Conservation (phyloP, 2,329 filamentous ascomycete species). For the Blastomyces silverae region DNA sequence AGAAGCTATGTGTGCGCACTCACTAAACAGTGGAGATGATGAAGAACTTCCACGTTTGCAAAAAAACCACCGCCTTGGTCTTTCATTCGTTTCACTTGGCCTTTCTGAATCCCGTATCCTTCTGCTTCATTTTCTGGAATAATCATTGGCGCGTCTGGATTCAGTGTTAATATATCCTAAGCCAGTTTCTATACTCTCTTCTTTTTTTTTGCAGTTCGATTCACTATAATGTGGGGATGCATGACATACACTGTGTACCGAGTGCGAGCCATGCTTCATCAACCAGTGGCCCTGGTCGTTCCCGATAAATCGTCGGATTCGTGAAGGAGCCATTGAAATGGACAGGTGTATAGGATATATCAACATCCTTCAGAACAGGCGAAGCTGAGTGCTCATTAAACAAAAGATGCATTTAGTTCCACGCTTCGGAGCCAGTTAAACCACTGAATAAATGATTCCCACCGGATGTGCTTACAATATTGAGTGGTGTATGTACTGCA, state of each 20-base stretch:
- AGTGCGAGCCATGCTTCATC: constrained; percentile 53
- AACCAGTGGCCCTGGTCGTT: constrained; percentile 46
- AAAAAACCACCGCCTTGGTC: constrained; percentile 53
- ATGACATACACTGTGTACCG: constrained; percentile 46
- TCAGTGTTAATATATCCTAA: constrained; percentile 4
- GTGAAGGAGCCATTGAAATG: constrained; percentile 54
- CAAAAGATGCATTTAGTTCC: background rate
- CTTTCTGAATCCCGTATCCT: constrained; percentile 45
- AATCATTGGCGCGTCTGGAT: constrained; percentile 42
- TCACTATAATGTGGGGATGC: background rate
- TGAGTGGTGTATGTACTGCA: constrained; percentile 18
- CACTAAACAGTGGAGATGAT: constrained; percentile 49
- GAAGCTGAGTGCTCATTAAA: constrained; percentile 17
- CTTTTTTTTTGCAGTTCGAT: background rate
- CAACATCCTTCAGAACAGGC: constrained; percentile 37
- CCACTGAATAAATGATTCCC: background rate
- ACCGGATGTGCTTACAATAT: constrained; percentile 12
- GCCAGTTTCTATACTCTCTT: constrained; percentile 10
- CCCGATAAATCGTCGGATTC: constrained; percentile 49
- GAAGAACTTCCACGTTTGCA: constrained; percentile 31
- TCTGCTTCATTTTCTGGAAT: constrained; percentile 47
- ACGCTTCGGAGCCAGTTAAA: background rate
- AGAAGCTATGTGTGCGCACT: background rate
- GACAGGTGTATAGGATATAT: constrained; percentile 38
- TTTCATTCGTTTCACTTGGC: constrained; percentile 51